Percentiles rank a stretch among this genome's conserved stretches.
These are phyloP conservation scores for Fusarium sp. DNA, from an alignment of 2,329 filamentous ascomycete species.

Conservation along the genomic window DNA sequence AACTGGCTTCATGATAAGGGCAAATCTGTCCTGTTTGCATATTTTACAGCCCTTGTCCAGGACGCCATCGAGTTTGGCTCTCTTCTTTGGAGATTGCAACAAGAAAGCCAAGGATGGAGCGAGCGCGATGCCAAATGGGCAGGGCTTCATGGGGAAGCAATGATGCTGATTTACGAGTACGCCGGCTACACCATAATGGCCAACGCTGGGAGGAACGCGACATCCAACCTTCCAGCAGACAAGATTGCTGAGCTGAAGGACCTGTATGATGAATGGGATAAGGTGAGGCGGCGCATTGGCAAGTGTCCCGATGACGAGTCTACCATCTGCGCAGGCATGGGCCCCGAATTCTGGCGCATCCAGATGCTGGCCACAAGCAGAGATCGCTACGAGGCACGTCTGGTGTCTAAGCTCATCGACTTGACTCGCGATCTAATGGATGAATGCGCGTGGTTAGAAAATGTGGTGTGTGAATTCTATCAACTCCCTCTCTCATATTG, in stretches of 20 bases:
- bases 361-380: background rate
- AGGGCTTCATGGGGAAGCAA: background rate
- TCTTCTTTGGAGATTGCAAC: conserved; percentile 21
- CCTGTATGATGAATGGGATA: conserved; percentile 4
- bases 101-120: conserved; percentile 3
- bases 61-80: conserved; percentile 32
- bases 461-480: conserved; percentile 41
- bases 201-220: background rate
- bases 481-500: conserved; percentile 23
- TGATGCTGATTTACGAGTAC: conserved; percentile 28
- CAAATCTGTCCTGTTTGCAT: conserved; percentile 22
- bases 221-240: background rate
- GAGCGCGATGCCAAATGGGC: conserved; percentile 6
- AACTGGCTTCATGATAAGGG: background rate
- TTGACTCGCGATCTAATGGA: conserved; percentile 17
- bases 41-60: conserved; percentile 31
- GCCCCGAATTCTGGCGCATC: conserved; percentile 1
- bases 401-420: conserved; percentile 34
- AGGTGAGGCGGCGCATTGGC: background rate
- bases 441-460: conserved; percentile 37
- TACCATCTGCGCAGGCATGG: background rate
- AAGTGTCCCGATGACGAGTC: conserved; percentile 18
- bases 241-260: background rate
- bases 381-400: conserved; percentile 17
- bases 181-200: background rate